Percentiles rank a stretch among this genome's conserved stretches.
Evolutionary conservation across 2,329 filamentous ascomycete species (phyloP).

Genomic region (Blastomyces emzantsi): DNA sequence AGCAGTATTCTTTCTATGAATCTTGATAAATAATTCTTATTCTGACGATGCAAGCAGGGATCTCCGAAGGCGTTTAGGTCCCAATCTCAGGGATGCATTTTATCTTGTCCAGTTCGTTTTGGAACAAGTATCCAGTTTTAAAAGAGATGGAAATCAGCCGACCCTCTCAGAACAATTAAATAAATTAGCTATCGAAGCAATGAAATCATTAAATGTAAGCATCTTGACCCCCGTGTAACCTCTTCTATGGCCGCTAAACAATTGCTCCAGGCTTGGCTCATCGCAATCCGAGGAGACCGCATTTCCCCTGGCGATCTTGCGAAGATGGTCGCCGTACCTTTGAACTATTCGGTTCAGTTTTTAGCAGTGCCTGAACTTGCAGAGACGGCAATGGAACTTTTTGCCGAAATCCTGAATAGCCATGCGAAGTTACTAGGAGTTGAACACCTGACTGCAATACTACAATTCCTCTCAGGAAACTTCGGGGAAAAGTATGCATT

Average conservation of each 20-base stretch:
- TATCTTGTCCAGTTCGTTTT: constrained; percentile 30
- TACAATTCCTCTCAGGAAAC: constrained; percentile 29
- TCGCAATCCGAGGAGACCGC: constrained; percentile 12
- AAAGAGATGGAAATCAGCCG: constrained; percentile 16
- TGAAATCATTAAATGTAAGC: constrained; percentile 32
- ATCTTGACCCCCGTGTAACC: not conserved
- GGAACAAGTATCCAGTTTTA: constrained; percentile 23
- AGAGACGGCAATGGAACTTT: constrained; percentile 25
- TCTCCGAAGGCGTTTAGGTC: constrained; percentile 20
- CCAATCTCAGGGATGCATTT: constrained; percentile 33
- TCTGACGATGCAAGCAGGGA: constrained; percentile 8
- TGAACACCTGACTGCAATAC: constrained; percentile 22
- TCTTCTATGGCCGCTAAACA: not conserved
- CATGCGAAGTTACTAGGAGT: constrained; percentile 22
- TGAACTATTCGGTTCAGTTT: constrained; percentile 15
- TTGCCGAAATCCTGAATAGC: constrained; percentile 28
- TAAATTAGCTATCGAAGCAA: constrained; percentile 26
- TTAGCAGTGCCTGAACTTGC: constrained; percentile 23
- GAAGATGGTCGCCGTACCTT: constrained; percentile 7
- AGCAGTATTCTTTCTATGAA: constrained; percentile 6
- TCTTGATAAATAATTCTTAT: not conserved
- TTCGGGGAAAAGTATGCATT: constrained; percentile 27
- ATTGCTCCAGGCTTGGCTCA: constrained; percentile 15
- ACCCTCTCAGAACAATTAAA: constrained; percentile 12
- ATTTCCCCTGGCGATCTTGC: constrained; percentile 9